These are phyloP conservation scores for Hanseniaspora mollemarum DNA, from an alignment of 805 yeast species.

Conservation along the genomic window DNA sequence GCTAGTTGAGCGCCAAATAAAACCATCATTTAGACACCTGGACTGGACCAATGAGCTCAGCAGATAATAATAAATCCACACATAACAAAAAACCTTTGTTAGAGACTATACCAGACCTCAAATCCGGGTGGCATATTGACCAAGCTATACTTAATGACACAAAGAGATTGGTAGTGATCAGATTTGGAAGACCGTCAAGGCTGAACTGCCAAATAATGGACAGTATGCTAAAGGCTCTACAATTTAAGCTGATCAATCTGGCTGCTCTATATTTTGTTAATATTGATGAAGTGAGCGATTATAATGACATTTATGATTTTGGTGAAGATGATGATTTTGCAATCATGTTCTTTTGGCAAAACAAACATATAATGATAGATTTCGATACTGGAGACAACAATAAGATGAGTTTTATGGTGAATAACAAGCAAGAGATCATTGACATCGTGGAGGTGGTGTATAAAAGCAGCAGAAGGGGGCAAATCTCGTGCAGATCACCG, in stretches of 20 bases:
- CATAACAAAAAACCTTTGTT: not conserved
- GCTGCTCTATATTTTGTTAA: conserved; percentile 84
- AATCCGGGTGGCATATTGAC: conserved; percentile 93
- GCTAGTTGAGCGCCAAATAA: too few relatives aligned
- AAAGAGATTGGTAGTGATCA: conserved; percentile 70
- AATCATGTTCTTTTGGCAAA: conserved; percentile 85
- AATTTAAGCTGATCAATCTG: conserved; percentile 76
- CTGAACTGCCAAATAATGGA: conserved; percentile 83
- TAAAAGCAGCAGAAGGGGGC: conserved; percentile 84
- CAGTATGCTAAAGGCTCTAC: conserved; percentile 64
- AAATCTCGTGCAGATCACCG: conserved; percentile 82
- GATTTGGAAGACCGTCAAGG: conserved; percentile 76
- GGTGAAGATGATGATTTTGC: conserved; percentile 49
- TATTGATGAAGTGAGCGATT: conserved; percentile 79
- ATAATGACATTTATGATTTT: conserved; percentile 42
- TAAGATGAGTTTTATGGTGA: conserved; percentile 70
- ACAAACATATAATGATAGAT: conserved; percentile 96
- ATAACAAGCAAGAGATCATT: conserved; percentile 76
- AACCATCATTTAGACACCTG: too few relatives aligned
- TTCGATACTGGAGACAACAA: conserved; percentile 97
- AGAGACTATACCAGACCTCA: conserved; percentile 51
- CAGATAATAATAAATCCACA: not conserved
- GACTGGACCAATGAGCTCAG: not conserved
- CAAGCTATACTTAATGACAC: conserved; percentile 93
- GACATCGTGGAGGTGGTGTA: conserved; percentile 83